Evolutionary conservation across 306 rosid genomes (phyloP), one percentile per base, ranked within the genome.

Genomic region (Gastrolobium bilobum): DNA sequence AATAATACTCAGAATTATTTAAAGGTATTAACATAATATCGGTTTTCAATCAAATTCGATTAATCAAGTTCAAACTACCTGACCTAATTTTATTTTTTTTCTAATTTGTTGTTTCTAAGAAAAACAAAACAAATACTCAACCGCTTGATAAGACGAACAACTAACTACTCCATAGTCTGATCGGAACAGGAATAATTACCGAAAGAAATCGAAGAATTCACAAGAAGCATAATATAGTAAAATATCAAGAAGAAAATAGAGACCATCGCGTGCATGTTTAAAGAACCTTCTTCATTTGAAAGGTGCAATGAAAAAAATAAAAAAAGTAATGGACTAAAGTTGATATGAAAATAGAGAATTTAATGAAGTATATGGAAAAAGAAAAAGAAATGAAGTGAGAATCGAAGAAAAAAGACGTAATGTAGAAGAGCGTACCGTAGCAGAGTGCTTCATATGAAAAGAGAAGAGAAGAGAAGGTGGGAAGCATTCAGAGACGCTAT

Each of bases 371-470:
- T 38, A 14, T 14, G 33, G 39, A 10, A 53, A 20, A 67, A 14
- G 50, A 42, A 5, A 33, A 57, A 44, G 44, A 40, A 37, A 66
- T 10, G 43, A 10, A 39, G n/a, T 2, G 65, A 39, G 4, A 40
- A 4, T 0, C 6, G 68, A 26, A 40, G 3, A 38, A 58, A 37
- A 8, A 37, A 43, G 60, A 4, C 26, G 26, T 0, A 20, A 20
- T 20, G 42, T 39, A 6, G 15, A n/a, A 10, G 5, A 57, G 57
- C 79, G 65, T 70, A 81, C 84, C 84, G 29, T 10, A 3, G 39
- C 3, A 35, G 7, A 61, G 13, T 5, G 71, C 20, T 67, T 54
- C 63, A 44, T 46, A 30, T 5, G 59, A 11, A 7, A 11, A 71
- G 63, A 53, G 26, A 48, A 47, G 68, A 34, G 37, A 37, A 50